Base-by-base conservation (phyloP, 108 stramenopile genomes). In the Nitzschia sp. region DNA sequence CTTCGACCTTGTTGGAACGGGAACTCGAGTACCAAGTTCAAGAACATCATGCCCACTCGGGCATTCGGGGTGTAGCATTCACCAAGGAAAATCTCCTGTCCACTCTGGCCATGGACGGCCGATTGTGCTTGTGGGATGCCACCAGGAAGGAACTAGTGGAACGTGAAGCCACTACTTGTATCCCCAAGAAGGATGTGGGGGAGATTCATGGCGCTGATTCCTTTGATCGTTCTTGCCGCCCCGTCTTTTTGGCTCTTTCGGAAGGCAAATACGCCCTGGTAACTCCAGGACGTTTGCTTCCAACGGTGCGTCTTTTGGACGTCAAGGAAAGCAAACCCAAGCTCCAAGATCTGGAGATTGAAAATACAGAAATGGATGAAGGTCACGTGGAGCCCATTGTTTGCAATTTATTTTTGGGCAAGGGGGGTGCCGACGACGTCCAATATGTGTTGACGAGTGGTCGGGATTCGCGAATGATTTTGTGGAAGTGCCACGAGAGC, bases 351-450 rank as follows among this genome's bases (percentile, higher is more conserved):
- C 33, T 46, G 35, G 24, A 29, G 24, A 21, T 68, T 24, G 56
- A 47, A 31, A 56, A 46, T 23, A 54, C 33, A 18, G 36, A 46
- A n/a, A 38, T 29, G 11, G 75, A 51, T 24, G 27, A 54, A 23
- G 88, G 80, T 18, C 91, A 92, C 47, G 48, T 72, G 31, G 88
- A 93, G 63, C 30, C 76, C 0, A 88, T 92, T 64, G 88, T 92
- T 0, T 24, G 67, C n/a, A 66, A 86, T 71, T 4, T 59, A 74
- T 64, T 58, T 27, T 18, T 76, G 78, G 17, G 27, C 48, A 0
- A 19, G 8, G 18, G n/a, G 11, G 29, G 15, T 13, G 21, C 25
- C 45, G 38, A 6, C 13, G 38, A 42, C 38, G 42, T 6, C 5
- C 46, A 53, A 4, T 29, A 51, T 17, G 35, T 87, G 49, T 69